phyloP scores from a whole-genome alignment of 306 rosid species.

The Quercus ilex region DNA sequence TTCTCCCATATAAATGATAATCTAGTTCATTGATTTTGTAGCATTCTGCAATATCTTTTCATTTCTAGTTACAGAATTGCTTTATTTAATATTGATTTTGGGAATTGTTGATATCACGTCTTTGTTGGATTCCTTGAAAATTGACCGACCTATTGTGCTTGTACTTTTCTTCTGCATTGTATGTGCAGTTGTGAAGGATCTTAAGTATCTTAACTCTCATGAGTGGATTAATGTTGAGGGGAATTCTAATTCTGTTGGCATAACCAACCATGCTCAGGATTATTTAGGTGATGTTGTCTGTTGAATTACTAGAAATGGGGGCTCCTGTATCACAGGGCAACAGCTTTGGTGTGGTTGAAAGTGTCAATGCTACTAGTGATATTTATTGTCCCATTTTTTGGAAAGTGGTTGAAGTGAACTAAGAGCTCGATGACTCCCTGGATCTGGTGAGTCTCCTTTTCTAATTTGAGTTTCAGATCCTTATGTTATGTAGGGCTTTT shows the following conservation, averaged over 20 bases:
- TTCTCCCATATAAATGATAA: too few species aligned
- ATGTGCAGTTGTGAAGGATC: conserved; percentile 69
- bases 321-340: conserved; percentile 39
- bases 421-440: conserved; percentile 68
- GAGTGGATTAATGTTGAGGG: conserved; percentile 94
- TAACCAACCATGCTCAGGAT: conserved; percentile 94
- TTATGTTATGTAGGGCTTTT: background rate
- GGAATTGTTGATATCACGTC: background rate
- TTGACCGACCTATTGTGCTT: background rate
- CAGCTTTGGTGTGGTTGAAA: conserved; percentile 88
- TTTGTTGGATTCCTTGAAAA: background rate
- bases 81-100: background rate
- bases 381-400: conserved; percentile 82
- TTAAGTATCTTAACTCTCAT: conserved; percentile 74
- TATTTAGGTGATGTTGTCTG: conserved; percentile 94
- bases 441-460: conserved; percentile 62
- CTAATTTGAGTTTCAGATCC: conserved; percentile 4
- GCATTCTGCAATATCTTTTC: background rate
- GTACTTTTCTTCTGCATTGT: background rate
- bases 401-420: conserved; percentile 66
- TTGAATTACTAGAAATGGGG: conserved; percentile 86
- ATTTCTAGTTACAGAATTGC: background rate
- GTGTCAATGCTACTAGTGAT: conserved; percentile 96
- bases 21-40: background rate
- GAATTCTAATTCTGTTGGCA: conserved; percentile 68